phyloP scores from a whole-genome alignment of 495 filamentous ascomycete genomes.

The Aspergillus biplanus region DNA sequence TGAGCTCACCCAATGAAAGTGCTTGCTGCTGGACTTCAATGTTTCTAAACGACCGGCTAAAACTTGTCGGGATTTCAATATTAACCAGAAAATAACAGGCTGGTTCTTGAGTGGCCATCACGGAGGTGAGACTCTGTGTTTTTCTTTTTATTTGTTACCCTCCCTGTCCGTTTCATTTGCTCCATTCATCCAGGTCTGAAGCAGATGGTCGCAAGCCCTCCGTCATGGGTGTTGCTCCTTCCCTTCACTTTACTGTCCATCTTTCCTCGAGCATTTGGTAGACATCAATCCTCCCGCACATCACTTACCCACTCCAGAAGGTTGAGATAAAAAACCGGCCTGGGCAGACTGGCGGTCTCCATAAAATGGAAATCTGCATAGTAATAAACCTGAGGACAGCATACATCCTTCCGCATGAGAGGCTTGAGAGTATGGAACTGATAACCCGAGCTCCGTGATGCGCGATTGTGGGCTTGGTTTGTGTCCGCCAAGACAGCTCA shows the following conservation, averaged over 20 bases:
- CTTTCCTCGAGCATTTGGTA: background rate
- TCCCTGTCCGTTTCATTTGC: background rate
- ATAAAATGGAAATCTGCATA: constrained; percentile 1
- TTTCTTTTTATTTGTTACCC: background rate
- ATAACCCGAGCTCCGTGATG: constrained; percentile 1
- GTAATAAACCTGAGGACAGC: constrained; percentile 11
- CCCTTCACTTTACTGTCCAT: background rate
- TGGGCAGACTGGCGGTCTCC: constrained; percentile 21
- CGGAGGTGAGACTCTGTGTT: background rate
- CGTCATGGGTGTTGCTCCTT: background rate
- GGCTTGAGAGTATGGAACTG: background rate
- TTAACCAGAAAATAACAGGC: background rate
- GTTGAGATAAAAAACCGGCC: constrained; percentile 19
- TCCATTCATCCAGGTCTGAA: too few relatives aligned
- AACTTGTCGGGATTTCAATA: background rate
- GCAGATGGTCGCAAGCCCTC: too few relatives aligned
- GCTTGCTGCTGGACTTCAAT: background rate
- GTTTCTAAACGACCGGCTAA: background rate
- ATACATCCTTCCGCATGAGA: constrained; percentile 11
- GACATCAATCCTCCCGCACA: constrained; percentile 1
- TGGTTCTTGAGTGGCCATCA: background rate
- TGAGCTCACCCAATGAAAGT: background rate
- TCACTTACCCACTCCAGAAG: constrained; percentile 4
- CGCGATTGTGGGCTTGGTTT: background rate
- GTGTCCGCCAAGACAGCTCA: constrained; percentile 10